A percentile compares a stretch with the other conserved stretches of the same genome.
Evolutionary conservation across 2,329 filamentous ascomycete genomes (phyloP).

Genomic region (Verticillium isaacii): DNA sequence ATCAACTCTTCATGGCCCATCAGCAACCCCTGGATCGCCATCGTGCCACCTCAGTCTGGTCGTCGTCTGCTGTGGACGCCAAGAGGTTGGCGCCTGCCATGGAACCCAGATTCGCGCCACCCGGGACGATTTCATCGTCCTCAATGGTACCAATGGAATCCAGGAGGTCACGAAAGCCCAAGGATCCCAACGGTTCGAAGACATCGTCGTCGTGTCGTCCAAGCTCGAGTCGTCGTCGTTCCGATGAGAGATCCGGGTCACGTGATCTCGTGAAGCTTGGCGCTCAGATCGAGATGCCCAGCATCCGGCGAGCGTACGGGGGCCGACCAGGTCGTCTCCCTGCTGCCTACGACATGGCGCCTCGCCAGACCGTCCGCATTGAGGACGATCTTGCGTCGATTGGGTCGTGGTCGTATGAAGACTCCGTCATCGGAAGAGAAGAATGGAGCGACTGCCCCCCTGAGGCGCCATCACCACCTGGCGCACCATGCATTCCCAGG

Average conservation of each 20-base stretch:
- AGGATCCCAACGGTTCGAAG: background rate
- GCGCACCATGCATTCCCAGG: slow-evolving; percentile 6
- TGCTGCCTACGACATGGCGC: background rate
- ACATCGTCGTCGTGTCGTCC: background rate
- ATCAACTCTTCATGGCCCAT: background rate
- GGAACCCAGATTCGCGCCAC: background rate
- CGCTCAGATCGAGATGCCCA: background rate
- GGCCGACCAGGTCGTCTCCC: background rate
- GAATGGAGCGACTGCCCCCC: background rate
- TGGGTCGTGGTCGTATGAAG: background rate
- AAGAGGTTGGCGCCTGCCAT: background rate
- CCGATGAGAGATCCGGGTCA: background rate
- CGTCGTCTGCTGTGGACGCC: background rate
- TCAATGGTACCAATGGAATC: background rate
- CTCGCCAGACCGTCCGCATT: background rate
- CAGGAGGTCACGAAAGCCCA: background rate
- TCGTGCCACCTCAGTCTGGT: background rate
- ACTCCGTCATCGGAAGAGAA: background rate
- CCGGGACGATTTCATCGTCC: background rate
- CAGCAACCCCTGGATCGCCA: background rate
- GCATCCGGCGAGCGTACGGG: background rate
- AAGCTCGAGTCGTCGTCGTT: background rate
- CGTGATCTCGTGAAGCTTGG: background rate
- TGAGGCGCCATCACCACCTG: background rate
- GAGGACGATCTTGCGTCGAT: background rate